Conservation (phyloP, 2,329 filamentous ascomycete genomes). For the Neophaeococcomyces mojaviensis region DNA sequence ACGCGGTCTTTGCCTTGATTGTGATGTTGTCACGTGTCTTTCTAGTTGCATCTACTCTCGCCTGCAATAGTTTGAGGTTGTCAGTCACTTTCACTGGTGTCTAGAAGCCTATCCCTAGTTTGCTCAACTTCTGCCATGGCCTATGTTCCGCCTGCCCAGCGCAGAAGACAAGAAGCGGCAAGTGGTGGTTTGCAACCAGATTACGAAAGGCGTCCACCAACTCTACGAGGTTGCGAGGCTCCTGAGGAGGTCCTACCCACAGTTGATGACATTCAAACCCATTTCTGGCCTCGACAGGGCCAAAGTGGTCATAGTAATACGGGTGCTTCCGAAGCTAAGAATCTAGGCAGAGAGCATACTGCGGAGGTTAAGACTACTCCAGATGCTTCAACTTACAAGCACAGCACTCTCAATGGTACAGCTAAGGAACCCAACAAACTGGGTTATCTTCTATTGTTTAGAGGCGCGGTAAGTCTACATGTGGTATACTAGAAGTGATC, state of each 20-base stretch:
- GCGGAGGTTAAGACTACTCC: neutral
- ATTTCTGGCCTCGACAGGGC: conserved; percentile 3
- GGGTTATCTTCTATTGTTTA: conserved; percentile 16
- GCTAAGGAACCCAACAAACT: conserved; percentile 9
- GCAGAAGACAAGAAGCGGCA: neutral
- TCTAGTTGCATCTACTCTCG: no score
- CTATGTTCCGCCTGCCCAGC: conserved; percentile 3
- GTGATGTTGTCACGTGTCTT: no score
- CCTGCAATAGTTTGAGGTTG: neutral
- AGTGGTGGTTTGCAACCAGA: neutral
- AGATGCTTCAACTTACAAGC: neutral
- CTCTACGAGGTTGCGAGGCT: neutral
- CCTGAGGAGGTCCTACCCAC: neutral
- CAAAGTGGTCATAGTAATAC: neutral
- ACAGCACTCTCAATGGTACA: conserved; percentile 16
- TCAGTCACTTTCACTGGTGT: neutral
- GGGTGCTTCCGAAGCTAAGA: neutral
- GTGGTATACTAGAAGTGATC: neutral
- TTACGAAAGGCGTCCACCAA: neutral
- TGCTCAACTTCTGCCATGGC: neutral
- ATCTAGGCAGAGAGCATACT: neutral
- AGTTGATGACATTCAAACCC: conserved; percentile 1
- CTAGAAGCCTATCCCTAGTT: neutral
- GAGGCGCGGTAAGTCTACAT: conserved; percentile 6
- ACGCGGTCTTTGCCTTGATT: no score